These are phyloP conservation scores for Passalora sequoiae DNA, from an alignment of 2,329 filamentous ascomycete species.

Conservation along the genomic window DNA sequence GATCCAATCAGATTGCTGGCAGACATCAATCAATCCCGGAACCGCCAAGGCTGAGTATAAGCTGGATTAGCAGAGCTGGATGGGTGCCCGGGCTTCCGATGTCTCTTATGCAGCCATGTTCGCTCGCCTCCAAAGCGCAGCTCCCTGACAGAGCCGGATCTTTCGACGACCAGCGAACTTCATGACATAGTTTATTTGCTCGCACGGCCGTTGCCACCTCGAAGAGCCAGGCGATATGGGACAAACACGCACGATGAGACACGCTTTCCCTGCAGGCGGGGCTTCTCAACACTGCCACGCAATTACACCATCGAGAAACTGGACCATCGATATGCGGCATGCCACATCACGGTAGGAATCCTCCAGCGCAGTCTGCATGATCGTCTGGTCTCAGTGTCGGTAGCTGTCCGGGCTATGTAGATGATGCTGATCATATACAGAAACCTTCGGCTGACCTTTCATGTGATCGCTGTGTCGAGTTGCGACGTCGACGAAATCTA, in stretches of 20 bases:
- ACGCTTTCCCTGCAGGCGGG: slow-evolving; percentile 43
- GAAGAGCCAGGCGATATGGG: slow-evolving; percentile 47
- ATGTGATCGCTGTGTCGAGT: slow-evolving; percentile 37
- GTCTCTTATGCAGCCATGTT: slow-evolving; percentile 53
- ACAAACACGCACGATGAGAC: slow-evolving; percentile 42
- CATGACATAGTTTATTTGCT: slow-evolving; percentile 45
- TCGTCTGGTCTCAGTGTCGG: slow-evolving; percentile 16
- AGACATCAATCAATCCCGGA: slow-evolving; percentile 40
- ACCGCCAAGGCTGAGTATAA: slow-evolving; percentile 56
- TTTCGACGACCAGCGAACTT: slow-evolving; percentile 40
- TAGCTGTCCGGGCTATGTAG: slow-evolving; percentile 40
- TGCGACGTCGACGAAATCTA: slow-evolving; percentile 37
- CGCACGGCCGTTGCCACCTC: slow-evolving; percentile 48
- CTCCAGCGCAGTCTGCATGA: slow-evolving; percentile 26
- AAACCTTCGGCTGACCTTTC: slow-evolving; percentile 40
- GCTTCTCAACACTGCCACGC: slow-evolving; percentile 60
- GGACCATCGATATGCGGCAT: slow-evolving; percentile 48
- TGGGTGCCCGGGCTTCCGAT: slow-evolving; percentile 36
- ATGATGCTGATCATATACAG: slow-evolving; percentile 38
- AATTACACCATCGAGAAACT: slow-evolving; percentile 42
- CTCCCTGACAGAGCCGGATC: slow-evolving; percentile 41
- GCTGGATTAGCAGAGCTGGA: slow-evolving; percentile 48
- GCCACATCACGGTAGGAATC: slow-evolving; percentile 24
- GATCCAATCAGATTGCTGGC: slow-evolving; percentile 54
- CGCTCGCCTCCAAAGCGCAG: slow-evolving; percentile 54